A percentile compares a stretch with the other conserved stretches of the same genome.
These are phyloP conservation scores for Rhinocladiella similis DNA, from an alignment of 2,329 filamentous ascomycete species.

Conservation along the genomic window DNA sequence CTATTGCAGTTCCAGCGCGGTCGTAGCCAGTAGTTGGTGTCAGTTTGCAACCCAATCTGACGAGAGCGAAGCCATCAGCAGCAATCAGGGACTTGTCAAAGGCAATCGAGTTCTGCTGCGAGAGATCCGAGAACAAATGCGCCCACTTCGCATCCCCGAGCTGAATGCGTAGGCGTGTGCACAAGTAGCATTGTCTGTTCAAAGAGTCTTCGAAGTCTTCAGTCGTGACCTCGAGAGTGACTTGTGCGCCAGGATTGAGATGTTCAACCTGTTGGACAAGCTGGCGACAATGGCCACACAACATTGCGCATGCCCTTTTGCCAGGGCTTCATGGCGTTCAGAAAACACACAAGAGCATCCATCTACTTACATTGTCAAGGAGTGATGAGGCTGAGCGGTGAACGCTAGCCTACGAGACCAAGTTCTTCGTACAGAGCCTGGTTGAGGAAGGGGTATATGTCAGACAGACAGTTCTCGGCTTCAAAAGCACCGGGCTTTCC, in stretches of 20 bases:
- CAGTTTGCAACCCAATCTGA: conserved; percentile 16
- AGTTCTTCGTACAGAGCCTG: too few species aligned
- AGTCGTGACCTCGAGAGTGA: conserved; percentile 8
- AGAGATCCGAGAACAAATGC: conserved; percentile 4
- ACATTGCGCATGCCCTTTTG: background rate
- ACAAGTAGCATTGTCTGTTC: conserved; percentile 10
- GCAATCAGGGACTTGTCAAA: conserved; percentile 15
- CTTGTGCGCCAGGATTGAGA: background rate
- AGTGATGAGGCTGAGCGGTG: too few species aligned
- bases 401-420: too few species aligned
- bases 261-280: conserved; percentile 13
- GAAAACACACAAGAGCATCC: too few species aligned
- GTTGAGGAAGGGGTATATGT: too few species aligned
- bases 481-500: too few species aligned
- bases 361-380: too few species aligned
- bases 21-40: conserved; percentile 4
- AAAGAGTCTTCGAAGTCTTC: conserved; percentile 1
- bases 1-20: background rate
- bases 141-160: conserved; percentile 17
- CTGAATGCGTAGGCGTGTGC: conserved; percentile 11
- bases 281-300: conserved; percentile 21
- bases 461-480: too few species aligned
- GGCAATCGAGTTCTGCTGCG: conserved; percentile 4
- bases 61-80: background rate
- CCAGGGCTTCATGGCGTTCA: too few species aligned